Evolutionary conservation across 176 grass and related monocot species (phyloP).

Genomic region (Alopecurus myosuroides): DNA sequence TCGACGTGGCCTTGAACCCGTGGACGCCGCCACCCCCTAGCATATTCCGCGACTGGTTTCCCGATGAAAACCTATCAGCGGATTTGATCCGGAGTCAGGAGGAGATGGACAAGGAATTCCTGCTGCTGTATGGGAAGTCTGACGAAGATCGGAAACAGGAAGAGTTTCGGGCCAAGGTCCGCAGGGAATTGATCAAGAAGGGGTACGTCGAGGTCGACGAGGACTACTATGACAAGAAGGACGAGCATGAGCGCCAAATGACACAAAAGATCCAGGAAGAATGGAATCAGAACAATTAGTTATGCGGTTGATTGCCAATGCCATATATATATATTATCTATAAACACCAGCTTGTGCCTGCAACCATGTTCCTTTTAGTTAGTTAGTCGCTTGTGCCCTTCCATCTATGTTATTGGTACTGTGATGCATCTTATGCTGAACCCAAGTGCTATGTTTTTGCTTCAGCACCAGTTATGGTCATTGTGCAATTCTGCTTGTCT

Average conservation of each 20-base stretch:
- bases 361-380: not conserved
- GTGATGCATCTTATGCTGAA: not conserved
- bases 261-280: not conserved
- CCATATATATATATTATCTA: too few relatives aligned
- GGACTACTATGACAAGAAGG: not conserved
- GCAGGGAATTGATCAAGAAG: not conserved
- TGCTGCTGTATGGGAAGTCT: too few relatives aligned
- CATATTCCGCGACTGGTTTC: not conserved
- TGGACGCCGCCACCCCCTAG: not conserved
- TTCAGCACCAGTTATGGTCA: not conserved
- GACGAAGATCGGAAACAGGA: not conserved
- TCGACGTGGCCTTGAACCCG: not conserved
- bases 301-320: not conserved
- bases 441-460: not conserved
- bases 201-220: not conserved
- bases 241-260: too few relatives aligned
- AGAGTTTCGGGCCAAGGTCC: not conserved
- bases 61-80: not conserved
- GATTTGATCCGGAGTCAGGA: not conserved
- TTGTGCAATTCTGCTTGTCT: not conserved
- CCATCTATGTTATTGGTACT: not conserved
- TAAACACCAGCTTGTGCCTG: not conserved
- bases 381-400: not conserved
- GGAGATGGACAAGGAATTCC: not conserved
- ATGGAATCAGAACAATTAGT: not conserved